Evolutionary conservation across 257 asterid species (phyloP).

Genomic region (Solanum chmielewskii): DNA sequence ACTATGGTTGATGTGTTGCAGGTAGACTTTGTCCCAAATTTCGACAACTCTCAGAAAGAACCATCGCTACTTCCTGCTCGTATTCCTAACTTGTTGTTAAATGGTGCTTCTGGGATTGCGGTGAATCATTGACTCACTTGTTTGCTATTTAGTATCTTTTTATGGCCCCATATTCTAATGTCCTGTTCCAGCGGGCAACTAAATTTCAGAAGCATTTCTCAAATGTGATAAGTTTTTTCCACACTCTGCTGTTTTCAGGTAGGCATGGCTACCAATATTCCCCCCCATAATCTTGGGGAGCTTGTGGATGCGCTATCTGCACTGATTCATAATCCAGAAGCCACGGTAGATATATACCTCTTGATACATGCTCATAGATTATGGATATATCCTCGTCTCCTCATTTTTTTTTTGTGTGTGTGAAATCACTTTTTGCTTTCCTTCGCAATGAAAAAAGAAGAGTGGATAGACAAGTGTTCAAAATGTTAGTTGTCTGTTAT

Average conservation of each 20-base stretch:
- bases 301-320: constrained; percentile 86
- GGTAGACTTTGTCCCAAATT: constrained; percentile 97
- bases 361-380: neutral
- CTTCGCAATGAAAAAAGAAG: neutral
- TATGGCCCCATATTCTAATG: neutral
- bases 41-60: constrained; percentile 92
- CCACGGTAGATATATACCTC: constrained; percentile 48
- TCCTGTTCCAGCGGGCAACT: neutral
- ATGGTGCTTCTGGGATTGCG: constrained; percentile 98
- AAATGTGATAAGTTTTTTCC: neutral
- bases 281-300: constrained; percentile 99
- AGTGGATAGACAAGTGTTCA: neutral
- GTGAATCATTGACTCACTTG: constrained; percentile 31
- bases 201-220: neutral
- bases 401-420: neutral
- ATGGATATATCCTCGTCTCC: neutral
- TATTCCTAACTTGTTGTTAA: constrained; percentile 69
- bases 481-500: neutral
- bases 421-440: neutral
- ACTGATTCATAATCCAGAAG: constrained; percentile 90
- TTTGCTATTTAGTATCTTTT: neutral
- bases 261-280: constrained; percentile 99
- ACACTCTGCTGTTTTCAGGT: constrained; percentile 42
- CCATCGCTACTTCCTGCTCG: constrained; percentile 99
- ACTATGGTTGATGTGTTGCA: constrained; percentile 20